Percentiles rank a stretch among this genome's conserved stretches.
These are phyloP conservation scores for Tulasnella sp. DNA, from an alignment of 768 basidiomycete species.

Conservation along the genomic window DNA sequence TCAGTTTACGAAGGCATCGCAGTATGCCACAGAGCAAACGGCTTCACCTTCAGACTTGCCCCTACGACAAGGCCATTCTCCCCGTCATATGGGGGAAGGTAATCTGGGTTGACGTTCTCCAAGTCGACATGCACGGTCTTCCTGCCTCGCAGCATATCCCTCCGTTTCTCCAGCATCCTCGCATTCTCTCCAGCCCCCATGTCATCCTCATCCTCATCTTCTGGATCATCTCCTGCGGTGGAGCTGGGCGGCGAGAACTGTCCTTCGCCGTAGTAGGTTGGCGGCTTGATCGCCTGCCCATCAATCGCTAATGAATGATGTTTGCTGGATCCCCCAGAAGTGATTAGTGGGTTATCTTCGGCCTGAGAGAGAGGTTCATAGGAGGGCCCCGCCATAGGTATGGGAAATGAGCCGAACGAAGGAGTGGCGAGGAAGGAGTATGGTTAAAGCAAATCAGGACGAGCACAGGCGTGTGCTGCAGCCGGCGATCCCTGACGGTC, in stretches of 20 bases:
- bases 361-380: slow-evolving; percentile 27
- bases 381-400: slow-evolving; percentile 23
- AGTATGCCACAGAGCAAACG: slow-evolving; percentile 1
- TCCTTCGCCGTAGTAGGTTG: slow-evolving; percentile 60
- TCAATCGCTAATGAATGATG: background rate
- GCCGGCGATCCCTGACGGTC: too few species aligned
- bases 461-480: too few species aligned
- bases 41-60: slow-evolving; percentile 19
- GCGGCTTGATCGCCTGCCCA: slow-evolving; percentile 23
- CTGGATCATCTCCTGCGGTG: slow-evolving; percentile 41
- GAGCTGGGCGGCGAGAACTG: slow-evolving; percentile 69
- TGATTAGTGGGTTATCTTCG: slow-evolving; percentile 23
- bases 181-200: slow-evolving; percentile 10
- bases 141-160: slow-evolving; percentile 18
- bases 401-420: background rate
- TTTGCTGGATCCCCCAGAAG: background rate
- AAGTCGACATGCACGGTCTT: slow-evolving; percentile 19
- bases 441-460: too few species aligned
- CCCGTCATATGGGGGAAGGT: background rate
- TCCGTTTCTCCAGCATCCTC: slow-evolving; percentile 24
- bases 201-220: slow-evolving; percentile 16
- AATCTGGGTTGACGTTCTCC: slow-evolving; percentile 19
- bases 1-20: too few species aligned
- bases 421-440: background rate
- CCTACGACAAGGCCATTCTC: slow-evolving; percentile 17